Evolutionary conservation across 352 stramenopile species (phyloP), one percentile per base, ranked within the genome.

Genomic region (Pythium myriotylum): DNA sequence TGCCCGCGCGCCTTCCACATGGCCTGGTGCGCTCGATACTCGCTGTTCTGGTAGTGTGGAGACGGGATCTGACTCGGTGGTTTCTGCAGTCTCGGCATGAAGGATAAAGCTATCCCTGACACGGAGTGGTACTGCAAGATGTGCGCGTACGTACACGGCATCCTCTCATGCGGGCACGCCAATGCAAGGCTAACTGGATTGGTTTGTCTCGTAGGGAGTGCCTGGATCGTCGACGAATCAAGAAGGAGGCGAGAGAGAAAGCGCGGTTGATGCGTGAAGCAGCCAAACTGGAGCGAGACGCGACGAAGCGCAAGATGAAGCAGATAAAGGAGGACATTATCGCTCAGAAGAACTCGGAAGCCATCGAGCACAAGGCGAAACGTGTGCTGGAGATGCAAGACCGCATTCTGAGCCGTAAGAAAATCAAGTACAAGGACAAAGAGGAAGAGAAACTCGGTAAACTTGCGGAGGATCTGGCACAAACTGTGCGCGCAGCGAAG

Each of bases 1-100:
- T 98, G 95, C 66, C 94, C 94, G 14, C 68, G 93, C 53, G 83
- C 91, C 17, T 98, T 97, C 79, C 95, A 98, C 68, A 93, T 93
- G 84, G 90, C 71, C 60, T 95, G 86, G 54, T 61, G 29, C 40
- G 53, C 42, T 49, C 26, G 12, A 74, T 88, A 52, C 26, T 39
- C 10, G 35, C 23, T 26, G 45, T 17, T 19, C 37, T 23, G 23
- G 33, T 39, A 3, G 8, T 48, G 14, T 19, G 47, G 22, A 19
- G 12, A 20, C 54, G 23, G n/a, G 35, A 41, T 24, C 12, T 32
- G 17, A 26, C 9, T 50, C 23, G 19, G 29, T 59, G 24, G 4
- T 46, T 13, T 58, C 20, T 51, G 54, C 22, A 92, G 83, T 59
- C 79, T 95, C 29, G 81, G 83, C 5, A 92, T 95, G 80, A 76